Conservation (phyloP, 140 eudicot genomes). For the Stevia rebaudiana region DNA sequence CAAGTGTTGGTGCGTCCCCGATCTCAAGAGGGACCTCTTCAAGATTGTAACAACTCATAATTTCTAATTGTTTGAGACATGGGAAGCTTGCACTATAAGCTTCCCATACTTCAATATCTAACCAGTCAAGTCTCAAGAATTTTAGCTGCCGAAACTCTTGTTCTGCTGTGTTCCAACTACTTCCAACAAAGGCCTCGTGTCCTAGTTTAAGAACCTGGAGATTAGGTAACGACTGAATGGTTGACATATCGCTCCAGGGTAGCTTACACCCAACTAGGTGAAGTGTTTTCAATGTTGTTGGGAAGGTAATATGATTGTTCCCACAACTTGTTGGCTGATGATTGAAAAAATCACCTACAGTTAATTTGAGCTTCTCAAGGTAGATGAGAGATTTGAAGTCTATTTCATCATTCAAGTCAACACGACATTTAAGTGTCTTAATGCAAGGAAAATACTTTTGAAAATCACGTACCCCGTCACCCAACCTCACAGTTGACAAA, state of each 20-base stretch:
- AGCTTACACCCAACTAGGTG: constrained; percentile 8
- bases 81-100: constrained; percentile 19
- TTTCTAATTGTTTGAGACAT: constrained; percentile 6
- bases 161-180: constrained; percentile 18
- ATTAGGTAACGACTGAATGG: constrained; percentile 7
- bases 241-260: constrained; percentile 29
- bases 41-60: not conserved
- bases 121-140: constrained; percentile 1
- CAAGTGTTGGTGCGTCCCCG: constrained; percentile 15
- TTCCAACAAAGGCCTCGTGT: not conserved
- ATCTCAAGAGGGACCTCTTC: constrained; percentile 17
- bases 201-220: constrained; percentile 22
- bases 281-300: constrained; percentile 23
- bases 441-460: not conserved
- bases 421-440: not conserved
- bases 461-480: not conserved
- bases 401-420: not conserved
- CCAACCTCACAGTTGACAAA: not conserved
- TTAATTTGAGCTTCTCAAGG: not conserved
- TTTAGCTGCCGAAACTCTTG: constrained; percentile 20
- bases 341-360: not conserved
- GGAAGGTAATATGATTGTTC: constrained; percentile 9
- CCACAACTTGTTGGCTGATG: not conserved
- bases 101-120: constrained; percentile 16
- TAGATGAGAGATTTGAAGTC: not conserved